Evolutionary conservation across 1,284 basidiomycete species (phyloP).

Genomic region (Austropuccinia psidii): DNA sequence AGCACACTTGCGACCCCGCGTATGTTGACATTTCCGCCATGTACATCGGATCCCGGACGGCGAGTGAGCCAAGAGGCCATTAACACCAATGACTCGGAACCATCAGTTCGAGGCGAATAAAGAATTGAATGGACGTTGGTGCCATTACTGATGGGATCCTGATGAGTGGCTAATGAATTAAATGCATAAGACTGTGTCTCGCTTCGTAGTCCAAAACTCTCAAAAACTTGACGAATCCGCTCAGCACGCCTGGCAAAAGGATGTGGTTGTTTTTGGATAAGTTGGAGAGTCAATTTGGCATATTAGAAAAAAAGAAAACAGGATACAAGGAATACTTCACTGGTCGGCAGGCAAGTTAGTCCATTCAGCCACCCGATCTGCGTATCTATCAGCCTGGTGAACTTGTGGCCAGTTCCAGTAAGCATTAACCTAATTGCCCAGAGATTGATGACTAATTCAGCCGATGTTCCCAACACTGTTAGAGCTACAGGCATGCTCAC

Average conservation of each 20-base stretch:
- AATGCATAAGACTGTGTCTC: conserved; percentile 64
- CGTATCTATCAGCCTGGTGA: conserved; percentile 66
- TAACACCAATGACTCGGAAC: conserved; percentile 80
- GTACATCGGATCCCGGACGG: conserved; percentile 39
- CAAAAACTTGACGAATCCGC: conserved; percentile 58
- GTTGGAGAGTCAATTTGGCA: conserved; percentile 38
- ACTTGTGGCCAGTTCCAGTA: conserved; percentile 85
- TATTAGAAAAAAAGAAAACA: background rate
- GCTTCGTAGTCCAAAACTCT: conserved; percentile 61
- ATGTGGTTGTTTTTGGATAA: background rate
- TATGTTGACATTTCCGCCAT: conserved; percentile 61
- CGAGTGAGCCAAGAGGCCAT: conserved; percentile 77
- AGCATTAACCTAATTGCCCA: conserved; percentile 61
- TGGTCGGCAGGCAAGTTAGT: conserved; percentile 58
- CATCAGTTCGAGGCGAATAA: conserved; percentile 73
- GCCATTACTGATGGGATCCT: conserved; percentile 53
- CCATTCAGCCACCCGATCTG: conserved; percentile 61
- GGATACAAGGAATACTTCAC: conserved; percentile 44
- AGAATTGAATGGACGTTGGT: conserved; percentile 75
- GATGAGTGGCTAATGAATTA: conserved; percentile 34
- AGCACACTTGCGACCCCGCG: conserved; percentile 78
- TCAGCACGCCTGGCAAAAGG: conserved; percentile 56
- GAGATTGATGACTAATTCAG: background rate
- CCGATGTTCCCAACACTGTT: too few relatives aligned
- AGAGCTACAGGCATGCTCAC: too few relatives aligned